A percentile compares a stretch with the other conserved stretches of the same genome.
phyloP scores from a whole-genome alignment of 345 rosid species.

The Eucalyptus marginata region DNA sequence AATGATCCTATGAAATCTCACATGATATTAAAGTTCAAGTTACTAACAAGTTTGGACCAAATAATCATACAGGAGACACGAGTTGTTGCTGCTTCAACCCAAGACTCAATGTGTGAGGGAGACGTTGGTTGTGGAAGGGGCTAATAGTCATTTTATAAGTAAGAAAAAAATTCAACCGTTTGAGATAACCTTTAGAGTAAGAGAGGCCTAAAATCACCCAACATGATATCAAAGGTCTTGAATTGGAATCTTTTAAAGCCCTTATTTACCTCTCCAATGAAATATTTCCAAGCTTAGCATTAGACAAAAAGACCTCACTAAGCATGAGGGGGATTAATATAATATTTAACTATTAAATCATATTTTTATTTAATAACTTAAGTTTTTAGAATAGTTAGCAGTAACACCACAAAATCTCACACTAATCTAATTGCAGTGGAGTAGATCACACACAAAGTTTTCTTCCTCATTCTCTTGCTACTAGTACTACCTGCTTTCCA shows the following conservation, averaged over 20 bases:
- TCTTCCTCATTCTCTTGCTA: not conserved
- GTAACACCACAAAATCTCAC: not conserved
- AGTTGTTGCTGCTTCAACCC: not conserved
- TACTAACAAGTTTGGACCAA: not conserved
- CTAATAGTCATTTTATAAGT: not conserved
- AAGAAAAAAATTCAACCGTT: rapidly evolving
- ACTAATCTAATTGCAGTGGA: not conserved
- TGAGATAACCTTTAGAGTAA: no score
- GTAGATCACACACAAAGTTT: not conserved
- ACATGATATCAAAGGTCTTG: no score
- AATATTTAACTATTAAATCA: not conserved
- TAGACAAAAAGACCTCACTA: not conserved
- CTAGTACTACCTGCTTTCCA: conserved; percentile 41
- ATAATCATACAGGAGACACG: not conserved
- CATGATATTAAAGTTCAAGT: not conserved
- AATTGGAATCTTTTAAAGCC: no score
- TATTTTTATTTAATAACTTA: rapidly evolving
- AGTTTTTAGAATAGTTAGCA: rapidly evolving
- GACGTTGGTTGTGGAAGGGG: rapidly evolving
- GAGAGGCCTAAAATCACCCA: no score
- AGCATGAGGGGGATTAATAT: not conserved
- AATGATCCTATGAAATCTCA: rapidly evolving
- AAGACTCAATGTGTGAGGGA: rapidly evolving
- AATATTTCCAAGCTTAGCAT: not conserved
- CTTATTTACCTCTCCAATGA: not conserved